phyloP scores from a whole-genome alignment of 805 yeast genomes.

The Teunomyces pallodes region DNA sequence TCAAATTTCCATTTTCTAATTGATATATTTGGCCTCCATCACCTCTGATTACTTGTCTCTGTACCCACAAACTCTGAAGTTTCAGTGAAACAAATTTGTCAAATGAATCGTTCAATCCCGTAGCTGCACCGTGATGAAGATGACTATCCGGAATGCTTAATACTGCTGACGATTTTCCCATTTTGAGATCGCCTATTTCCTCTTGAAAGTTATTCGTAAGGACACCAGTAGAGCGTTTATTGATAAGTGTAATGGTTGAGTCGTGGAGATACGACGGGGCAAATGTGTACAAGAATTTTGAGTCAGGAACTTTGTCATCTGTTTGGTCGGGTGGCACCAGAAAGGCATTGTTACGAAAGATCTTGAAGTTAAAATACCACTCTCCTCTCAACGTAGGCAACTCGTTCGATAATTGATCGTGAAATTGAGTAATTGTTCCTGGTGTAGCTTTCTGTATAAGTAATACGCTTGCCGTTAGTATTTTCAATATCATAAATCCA shows the following conservation, averaged over 20 bases:
- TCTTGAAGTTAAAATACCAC: constrained; percentile 69
- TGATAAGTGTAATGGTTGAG: constrained; percentile 47
- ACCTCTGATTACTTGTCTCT: constrained; percentile 67
- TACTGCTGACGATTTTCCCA: constrained; percentile 12
- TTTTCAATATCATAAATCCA: too few relatives aligned
- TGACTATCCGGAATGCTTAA: constrained; percentile 35
- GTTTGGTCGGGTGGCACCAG: constrained; percentile 42
- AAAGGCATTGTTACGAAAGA: constrained; percentile 62
- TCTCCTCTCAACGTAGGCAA: constrained; percentile 58
- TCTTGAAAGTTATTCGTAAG: constrained; percentile 35
- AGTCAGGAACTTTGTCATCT: constrained; percentile 30
- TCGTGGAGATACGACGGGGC: constrained; percentile 49
- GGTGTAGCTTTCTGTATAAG: constrained; percentile 46
- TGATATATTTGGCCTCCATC: constrained; percentile 71
- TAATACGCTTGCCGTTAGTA: constrained; percentile 32
- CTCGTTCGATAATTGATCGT: constrained; percentile 67
- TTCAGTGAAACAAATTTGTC: constrained; percentile 55
- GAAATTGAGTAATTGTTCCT: constrained; percentile 63
- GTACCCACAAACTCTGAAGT: constrained; percentile 66
- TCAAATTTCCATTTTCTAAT: constrained; percentile 50
- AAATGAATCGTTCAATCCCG: constrained; percentile 55
- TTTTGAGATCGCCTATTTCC: constrained; percentile 14
- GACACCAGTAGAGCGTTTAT: constrained; percentile 38
- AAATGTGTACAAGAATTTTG: constrained; percentile 49
- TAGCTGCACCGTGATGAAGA: constrained; percentile 50